Conservation (phyloP, 371 early-diverging fungal genomes). For the Lichtheimia ramosa region DNA sequence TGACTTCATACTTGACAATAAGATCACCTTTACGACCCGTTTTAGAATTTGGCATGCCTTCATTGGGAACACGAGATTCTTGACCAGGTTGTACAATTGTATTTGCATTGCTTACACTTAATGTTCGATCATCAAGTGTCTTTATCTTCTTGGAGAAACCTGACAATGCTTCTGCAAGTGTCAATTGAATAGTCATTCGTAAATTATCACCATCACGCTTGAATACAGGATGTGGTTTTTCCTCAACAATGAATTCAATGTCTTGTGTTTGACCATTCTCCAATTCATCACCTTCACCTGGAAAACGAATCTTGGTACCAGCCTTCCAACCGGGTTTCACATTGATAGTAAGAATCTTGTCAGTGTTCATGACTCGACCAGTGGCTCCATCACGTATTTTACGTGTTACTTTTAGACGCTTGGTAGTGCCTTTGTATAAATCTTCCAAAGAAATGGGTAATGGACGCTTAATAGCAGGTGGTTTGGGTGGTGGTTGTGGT, state of each 20-base stretch:
- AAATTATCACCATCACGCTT: slow-evolving; percentile 93
- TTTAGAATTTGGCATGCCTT: slow-evolving; percentile 93
- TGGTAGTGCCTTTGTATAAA: slow-evolving; percentile 87
- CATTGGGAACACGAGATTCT: slow-evolving; percentile 69
- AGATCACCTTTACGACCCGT: slow-evolving; percentile 88
- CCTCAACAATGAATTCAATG: slow-evolving; percentile 93
- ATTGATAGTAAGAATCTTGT: slow-evolving; percentile 85
- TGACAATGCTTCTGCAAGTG: slow-evolving; percentile 78
- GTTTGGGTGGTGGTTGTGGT: slow-evolving; percentile 33
- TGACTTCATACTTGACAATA: slow-evolving; percentile 73
- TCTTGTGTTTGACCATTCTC: slow-evolving; percentile 82
- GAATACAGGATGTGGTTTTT: slow-evolving; percentile 88
- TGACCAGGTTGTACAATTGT: slow-evolving; percentile 75
- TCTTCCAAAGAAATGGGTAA: slow-evolving; percentile 91
- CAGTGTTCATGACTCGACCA: slow-evolving; percentile 54
- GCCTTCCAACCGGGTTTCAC: slow-evolving; percentile 98
- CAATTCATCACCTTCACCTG: slow-evolving; percentile 92
- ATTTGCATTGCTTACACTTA: slow-evolving; percentile 65
- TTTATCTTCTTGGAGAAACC: slow-evolving; percentile 79
- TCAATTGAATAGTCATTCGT: slow-evolving; percentile 60
- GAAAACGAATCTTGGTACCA: slow-evolving; percentile 95
- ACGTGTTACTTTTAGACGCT: slow-evolving; percentile 92
- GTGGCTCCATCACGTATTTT: slow-evolving; percentile 53
- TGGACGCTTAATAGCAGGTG: slow-evolving; percentile 64
- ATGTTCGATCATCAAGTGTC: slow-evolving; percentile 76